Conservation (phyloP, 2,329 filamentous ascomycete species). For the Talaromyces sp. region DNA sequence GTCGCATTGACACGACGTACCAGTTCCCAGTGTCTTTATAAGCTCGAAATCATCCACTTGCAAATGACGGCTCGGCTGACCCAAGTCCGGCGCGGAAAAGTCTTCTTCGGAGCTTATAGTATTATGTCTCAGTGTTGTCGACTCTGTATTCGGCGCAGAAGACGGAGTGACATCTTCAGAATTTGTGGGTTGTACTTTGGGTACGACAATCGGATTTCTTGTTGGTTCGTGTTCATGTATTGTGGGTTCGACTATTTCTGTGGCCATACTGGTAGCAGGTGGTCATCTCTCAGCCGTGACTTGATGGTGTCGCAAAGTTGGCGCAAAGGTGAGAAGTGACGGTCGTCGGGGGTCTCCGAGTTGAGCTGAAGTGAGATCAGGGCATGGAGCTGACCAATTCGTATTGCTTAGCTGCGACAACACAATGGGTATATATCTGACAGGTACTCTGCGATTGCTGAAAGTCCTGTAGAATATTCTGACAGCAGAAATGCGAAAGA, state of each 20-base stretch:
- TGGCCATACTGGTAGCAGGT: conserved; percentile 37
- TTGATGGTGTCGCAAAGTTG: not conserved
- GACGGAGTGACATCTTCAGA: conserved; percentile 16
- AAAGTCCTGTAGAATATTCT: not conserved
- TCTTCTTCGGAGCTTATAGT: conserved; percentile 15
- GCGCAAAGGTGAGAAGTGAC: not conserved
- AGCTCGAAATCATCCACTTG: conserved; percentile 45
- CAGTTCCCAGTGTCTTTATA: conserved; percentile 49
- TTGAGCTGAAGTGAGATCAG: not conserved
- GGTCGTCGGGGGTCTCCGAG: conserved; percentile 1
- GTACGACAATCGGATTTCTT: conserved; percentile 22
- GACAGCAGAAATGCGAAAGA: not conserved
- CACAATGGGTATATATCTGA: not conserved
- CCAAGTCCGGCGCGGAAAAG: conserved; percentile 20
- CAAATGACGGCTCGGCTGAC: conserved; percentile 24
- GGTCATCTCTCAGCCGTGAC: conserved; percentile 31
- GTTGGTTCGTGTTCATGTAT: conserved; percentile 27
- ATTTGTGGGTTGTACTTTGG: conserved; percentile 19
- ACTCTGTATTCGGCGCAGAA: not conserved
- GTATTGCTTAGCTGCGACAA: not conserved
- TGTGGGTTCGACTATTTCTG: conserved; percentile 37
- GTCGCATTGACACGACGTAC: conserved; percentile 26
- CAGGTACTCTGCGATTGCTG: not conserved
- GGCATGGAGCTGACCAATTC: not conserved
- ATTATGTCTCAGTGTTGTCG: conserved; percentile 28